These are phyloP conservation scores for Agaricus sinodeliciosus DNA, from an alignment of 768 basidiomycete genomes.

Conservation along the genomic window DNA sequence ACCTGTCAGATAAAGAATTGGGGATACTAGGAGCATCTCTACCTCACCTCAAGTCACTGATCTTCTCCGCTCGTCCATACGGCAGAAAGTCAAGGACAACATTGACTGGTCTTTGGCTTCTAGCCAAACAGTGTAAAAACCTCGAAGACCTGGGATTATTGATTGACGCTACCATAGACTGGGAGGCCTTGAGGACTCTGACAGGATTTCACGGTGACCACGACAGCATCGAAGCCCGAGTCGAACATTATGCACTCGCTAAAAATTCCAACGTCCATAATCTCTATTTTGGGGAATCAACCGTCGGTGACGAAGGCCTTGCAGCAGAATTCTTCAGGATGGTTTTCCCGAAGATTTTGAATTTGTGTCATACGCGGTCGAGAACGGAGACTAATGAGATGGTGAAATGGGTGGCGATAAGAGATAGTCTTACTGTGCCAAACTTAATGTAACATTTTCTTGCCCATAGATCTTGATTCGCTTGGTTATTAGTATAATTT, in stretches of 20 bases:
- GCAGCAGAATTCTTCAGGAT: not conserved
- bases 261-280: not conserved
- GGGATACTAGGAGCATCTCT: not conserved
- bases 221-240: not conserved
- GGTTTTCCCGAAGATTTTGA: not conserved
- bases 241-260: not conserved
- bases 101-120: slow-evolving; percentile 2
- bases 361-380: not conserved
- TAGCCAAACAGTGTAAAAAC: not conserved
- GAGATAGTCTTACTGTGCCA: not conserved
- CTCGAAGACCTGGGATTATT: not conserved
- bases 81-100: slow-evolving; percentile 2
- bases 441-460: not conserved
- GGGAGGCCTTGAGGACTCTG: not conserved
- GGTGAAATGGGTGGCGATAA: slow-evolving; percentile 2
- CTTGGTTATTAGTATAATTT: too few relatives aligned
- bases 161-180: slow-evolving; percentile 1
- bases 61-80: not conserved
- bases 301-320: not conserved
- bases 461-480: not conserved
- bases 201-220: not conserved
- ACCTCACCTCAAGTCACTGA: not conserved
- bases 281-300: slow-evolving; percentile 2
- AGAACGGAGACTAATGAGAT: not conserved
- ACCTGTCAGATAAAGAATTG: slow-evolving; percentile 1